Evolutionary conservation across 2,329 filamentous ascomycete species (phyloP).

Genomic region (Epichloe coenophiala): DNA sequence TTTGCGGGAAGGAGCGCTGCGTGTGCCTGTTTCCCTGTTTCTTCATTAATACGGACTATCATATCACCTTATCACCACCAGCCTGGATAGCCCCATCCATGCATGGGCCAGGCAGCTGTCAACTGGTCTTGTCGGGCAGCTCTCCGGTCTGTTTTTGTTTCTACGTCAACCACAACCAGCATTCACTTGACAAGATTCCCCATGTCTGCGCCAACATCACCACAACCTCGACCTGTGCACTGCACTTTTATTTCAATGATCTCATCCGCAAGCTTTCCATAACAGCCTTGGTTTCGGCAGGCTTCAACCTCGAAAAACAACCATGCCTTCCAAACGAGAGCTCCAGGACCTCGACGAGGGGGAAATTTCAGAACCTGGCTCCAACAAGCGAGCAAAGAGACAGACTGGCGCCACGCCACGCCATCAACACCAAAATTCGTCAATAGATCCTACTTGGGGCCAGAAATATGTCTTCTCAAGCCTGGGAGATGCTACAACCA

Average conservation of each 20-base stretch:
- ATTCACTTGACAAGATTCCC: background rate
- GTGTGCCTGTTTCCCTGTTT: too few species aligned
- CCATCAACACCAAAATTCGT: slow-evolving; percentile 29
- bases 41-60: too few species aligned
- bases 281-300: background rate
- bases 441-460: slow-evolving; percentile 52
- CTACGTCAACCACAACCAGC: background rate
- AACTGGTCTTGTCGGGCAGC: too few species aligned
- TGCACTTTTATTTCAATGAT: background rate
- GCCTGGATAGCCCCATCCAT: too few species aligned
- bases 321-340: slow-evolving; percentile 24
- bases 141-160: too few species aligned
- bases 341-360: slow-evolving; percentile 17
- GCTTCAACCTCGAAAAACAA: background rate
- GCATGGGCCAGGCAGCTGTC: too few species aligned
- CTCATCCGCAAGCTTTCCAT: too few species aligned
- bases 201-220: background rate
- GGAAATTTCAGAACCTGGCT: slow-evolving; percentile 13
- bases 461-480: slow-evolving; percentile 60
- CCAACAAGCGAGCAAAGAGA: slow-evolving; percentile 16
- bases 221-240: background rate
- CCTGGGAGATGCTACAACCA: slow-evolving; percentile 34
- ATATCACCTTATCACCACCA: too few species aligned
- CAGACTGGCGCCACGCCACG: slow-evolving; percentile 18
- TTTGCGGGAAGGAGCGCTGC: background rate